Evolutionary conservation across 495 filamentous ascomycete species (phyloP), one percentile per base, ranked within the genome.

Genomic region (Mycothermus thermophilus): DNA sequence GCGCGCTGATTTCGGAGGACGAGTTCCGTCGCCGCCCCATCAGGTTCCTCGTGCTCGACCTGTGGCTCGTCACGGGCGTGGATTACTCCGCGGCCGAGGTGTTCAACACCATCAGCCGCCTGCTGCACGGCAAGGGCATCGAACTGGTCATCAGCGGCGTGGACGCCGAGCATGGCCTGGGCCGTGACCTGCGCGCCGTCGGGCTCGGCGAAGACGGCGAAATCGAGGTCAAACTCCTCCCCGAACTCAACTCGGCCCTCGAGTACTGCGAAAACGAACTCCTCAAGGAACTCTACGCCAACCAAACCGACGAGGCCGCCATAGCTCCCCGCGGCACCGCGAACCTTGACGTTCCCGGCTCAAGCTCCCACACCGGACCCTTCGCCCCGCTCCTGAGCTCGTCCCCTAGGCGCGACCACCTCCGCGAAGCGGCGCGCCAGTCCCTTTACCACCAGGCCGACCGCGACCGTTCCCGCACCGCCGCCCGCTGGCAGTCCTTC

Each of bases 191-290:
- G 5, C 62, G 79, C 10, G 82, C 79, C 28, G 84, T 93, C 5
- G 87, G 85, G 5, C 66, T 96, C 1, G 77, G 80, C 27, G 57
- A 69, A 16, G 75, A 66, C 23, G 71, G 74, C 10, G n/a, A n/a
- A n/a, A 69, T 73, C 6, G 71, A 74, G 8, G 78, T 85, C 16
- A 71, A 74, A 38, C 72, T 93, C 12, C 87, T 93, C 39, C 81
- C 81, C 37, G 81, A 92, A 41, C 71, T 97, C 29, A 97, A 97
- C 57, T 80, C 79, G 3, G 90, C 86, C 0, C 67, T 97, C 2
- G 92, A 97, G 48, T 80, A 71, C 47, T 94, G 88, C 57, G 90
- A 97, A 56, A 97, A 97, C 46, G 80, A 93, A 37, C 83, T 93
- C 16, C 67, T 97, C 9, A 83, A 86, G 42, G 77, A 79, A 0